phyloP scores from a whole-genome alignment of 768 basidiomycete genomes.

The Leccinum aurantiacum region DNA sequence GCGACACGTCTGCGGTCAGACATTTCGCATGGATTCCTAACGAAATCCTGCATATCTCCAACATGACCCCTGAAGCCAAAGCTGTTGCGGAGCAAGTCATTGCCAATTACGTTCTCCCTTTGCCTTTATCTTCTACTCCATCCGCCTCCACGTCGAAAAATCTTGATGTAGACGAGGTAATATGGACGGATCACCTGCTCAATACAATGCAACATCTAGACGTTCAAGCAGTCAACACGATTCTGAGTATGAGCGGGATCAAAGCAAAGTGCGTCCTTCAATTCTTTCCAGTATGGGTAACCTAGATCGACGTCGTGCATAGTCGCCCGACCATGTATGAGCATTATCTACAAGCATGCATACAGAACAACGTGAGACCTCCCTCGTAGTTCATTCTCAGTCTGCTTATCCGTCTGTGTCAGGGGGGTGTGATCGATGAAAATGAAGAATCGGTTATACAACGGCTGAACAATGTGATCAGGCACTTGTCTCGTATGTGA shows the following conservation, averaged over 20 bases:
- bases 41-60: conserved; percentile 57
- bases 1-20: conserved; percentile 64
- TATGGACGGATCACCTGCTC: conserved; percentile 85
- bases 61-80: conserved; percentile 59
- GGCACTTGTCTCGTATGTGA: conserved; percentile 61
- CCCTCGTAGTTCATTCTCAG: not conserved
- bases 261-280: conserved; percentile 50
- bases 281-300: not conserved
- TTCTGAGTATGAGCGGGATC: conserved; percentile 64
- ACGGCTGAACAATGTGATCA: conserved; percentile 53
- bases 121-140: conserved; percentile 49
- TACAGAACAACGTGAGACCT: conserved; percentile 78
- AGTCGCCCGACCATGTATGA: conserved; percentile 74
- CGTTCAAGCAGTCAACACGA: conserved; percentile 51
- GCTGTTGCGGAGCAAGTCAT: conserved; percentile 65
- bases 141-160: conserved; percentile 45
- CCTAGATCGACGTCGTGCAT: conserved; percentile 7
- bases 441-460: conserved; percentile 64
- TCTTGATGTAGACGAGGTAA: conserved; percentile 68
- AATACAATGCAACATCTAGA: conserved; percentile 69
- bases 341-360: conserved; percentile 68
- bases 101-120: conserved; percentile 76
- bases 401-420: conserved; percentile 3
- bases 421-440: conserved; percentile 92
- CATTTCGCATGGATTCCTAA: conserved; percentile 96